Base-by-base conservation (phyloP, 306 rosid species). In the Cicer judaicum region DNA sequence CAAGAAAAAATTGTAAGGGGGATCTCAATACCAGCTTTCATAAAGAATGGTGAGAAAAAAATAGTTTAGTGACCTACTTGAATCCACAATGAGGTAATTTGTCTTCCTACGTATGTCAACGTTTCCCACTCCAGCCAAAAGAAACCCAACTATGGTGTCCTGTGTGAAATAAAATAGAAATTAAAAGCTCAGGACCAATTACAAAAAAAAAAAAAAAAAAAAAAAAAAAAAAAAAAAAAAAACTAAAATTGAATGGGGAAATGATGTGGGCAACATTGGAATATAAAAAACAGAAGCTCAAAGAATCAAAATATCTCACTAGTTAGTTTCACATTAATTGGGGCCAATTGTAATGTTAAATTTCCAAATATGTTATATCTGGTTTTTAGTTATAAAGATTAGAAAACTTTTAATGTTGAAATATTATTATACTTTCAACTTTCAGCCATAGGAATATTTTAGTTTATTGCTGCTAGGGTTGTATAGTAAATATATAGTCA, bases 71-170 rank as follows among this genome's bases (percentile, higher is more conserved):
- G 70, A 59, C 93, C 7, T 92, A 94, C 99, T 94, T 76, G 96
- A 89, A 83, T 94, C 99, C 41, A 94, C 96, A 40, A 88, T 88
- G 38, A 92, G 97, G 82, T 93, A 93, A 80, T 93, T 93, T 46
- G 98, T 88, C 88, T 93, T 91, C 82, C 98, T 88, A 61, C 98
- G 87, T 78, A 93, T 74, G 88, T 93, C 97, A 40, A 93, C 97
- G 18, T 93, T 88, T 57, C 98, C 99, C 73, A 94, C 99, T 79
- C 99, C 97, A 66, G 96, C 99, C 72, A 94, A 83, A 83, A 94
- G 91, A 83, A 94, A 92, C 74, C 99, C 96, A 71, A 91, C 92
- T 42, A 94, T 79, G 6, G 99, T 94, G 78, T 92, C 99, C 97
- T 92, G 83, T 57, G 81, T 5, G 36, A 73, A 76, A 48, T 76